These are phyloP conservation scores for Populus tomentosa DNA, from an alignment of 441 rosid species.

Conservation along the genomic window DNA sequence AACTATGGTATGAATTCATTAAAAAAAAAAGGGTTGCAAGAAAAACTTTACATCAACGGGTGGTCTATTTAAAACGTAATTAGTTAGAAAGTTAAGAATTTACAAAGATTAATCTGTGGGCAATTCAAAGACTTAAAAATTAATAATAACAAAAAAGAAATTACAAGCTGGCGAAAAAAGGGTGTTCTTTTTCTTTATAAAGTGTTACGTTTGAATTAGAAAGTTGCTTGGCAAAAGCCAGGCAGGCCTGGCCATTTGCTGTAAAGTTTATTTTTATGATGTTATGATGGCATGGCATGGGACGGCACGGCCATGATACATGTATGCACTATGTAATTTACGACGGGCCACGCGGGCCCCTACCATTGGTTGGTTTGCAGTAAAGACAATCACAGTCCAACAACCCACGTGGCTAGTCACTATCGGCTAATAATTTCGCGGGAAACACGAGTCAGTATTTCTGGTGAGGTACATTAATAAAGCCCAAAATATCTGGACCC, in stretches of 20 bases:
- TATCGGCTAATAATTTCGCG: slow-evolving; percentile 24
- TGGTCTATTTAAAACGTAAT: no score
- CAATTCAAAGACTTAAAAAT: background rate
- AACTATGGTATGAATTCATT: no score
- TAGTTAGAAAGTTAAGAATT: no score
- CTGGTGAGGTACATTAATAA: slow-evolving; percentile 11
- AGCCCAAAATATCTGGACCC: background rate
- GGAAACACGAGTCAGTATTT: slow-evolving; percentile 26
- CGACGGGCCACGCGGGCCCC: slow-evolving; percentile 17
- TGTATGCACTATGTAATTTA: background rate
- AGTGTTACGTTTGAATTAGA: background rate
- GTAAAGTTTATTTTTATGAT: background rate
- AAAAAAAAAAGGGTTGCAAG: no score
- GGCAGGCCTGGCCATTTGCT: background rate
- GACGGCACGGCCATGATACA: background rate
- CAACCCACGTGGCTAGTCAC: slow-evolving; percentile 47
- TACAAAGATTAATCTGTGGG: background rate
- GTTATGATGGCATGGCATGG: background rate
- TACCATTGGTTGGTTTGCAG: slow-evolving; percentile 2
- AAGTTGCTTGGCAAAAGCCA: background rate
- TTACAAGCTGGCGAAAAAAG: background rate
- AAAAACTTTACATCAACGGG: no score
- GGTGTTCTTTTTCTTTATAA: background rate
- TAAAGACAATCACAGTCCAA: slow-evolving; percentile 33
- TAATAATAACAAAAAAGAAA: no score